phyloP scores from a whole-genome alignment of 352 stramenopile species.

The Chrysophaeum taylorii region DNA sequence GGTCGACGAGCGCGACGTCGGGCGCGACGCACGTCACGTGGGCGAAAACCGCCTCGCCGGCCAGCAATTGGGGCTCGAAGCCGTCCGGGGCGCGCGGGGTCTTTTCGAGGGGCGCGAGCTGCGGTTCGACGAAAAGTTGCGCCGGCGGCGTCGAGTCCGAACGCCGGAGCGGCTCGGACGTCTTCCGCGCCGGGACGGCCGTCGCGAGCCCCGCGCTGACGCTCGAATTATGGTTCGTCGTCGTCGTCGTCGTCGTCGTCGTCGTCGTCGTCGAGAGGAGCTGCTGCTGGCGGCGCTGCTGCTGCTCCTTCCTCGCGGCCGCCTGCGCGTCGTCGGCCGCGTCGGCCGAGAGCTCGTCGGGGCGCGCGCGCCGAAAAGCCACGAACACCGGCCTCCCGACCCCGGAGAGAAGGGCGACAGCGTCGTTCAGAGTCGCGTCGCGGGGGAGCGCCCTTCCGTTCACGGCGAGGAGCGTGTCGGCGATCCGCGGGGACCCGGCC shows the following conservation, averaged over 20 bases:
- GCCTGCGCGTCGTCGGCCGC: not conserved
- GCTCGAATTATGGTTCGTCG: not conserved
- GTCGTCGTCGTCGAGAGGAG: not conserved
- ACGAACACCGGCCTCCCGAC: constrained; percentile 5
- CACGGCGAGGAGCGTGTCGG: not conserved
- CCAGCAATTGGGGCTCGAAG: not conserved
- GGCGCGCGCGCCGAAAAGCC: not conserved
- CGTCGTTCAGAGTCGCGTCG: not conserved
- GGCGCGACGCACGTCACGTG: not conserved
- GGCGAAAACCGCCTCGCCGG: constrained; percentile 3
- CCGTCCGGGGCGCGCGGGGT: not conserved
- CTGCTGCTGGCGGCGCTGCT: not conserved
- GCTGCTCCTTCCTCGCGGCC: too few species aligned
- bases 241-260: not conserved
- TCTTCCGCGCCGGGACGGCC: too few species aligned
- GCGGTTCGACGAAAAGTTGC: not conserved
- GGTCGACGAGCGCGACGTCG: not conserved
- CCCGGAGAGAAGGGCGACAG: not conserved
- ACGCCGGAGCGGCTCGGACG: too few species aligned
- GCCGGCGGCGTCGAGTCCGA: too few species aligned
- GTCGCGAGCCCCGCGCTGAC: too few species aligned
- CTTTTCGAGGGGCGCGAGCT: not conserved
- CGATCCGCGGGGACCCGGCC: not conserved
- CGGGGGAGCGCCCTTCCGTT: not conserved
- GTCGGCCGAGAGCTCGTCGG: not conserved